A percentile compares a stretch with the other conserved stretches of the same genome.
Evolutionary conservation across 2,329 filamentous ascomycete genomes (phyloP).

Genomic region (Fusarium metavorans): DNA sequence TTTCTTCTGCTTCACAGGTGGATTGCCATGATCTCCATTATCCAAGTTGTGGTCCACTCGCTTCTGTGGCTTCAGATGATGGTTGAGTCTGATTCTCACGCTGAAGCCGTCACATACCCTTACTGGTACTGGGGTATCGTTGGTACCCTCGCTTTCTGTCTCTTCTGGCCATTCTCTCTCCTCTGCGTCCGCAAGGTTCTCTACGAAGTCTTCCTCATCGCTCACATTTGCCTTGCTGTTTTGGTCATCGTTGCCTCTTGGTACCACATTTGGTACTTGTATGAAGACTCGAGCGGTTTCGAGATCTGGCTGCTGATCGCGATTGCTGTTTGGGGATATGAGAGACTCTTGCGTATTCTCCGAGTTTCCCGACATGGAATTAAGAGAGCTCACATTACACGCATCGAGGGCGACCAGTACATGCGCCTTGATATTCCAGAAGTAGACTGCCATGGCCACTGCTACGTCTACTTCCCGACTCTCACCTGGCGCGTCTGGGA

Average conservation of each 20-base stretch:
- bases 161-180: conserved; percentile 49
- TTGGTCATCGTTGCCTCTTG: conserved; percentile 57
- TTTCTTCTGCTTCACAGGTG: conserved; percentile 63
- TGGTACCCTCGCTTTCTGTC: conserved; percentile 49
- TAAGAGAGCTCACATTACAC: conserved; percentile 43
- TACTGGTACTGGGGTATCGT: conserved; percentile 61
- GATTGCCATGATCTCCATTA: conserved; percentile 57
- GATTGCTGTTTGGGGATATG: conserved; percentile 46
- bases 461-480: conserved; percentile 48
- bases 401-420: conserved; percentile 46
- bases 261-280: conserved; percentile 55
- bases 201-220: conserved; percentile 59
- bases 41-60: conserved; percentile 61
- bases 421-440: conserved; percentile 45
- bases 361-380: conserved; percentile 38
- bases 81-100: conserved; percentile 44
- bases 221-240: conserved; percentile 56
- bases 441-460: conserved; percentile 43
- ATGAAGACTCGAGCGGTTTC: conserved; percentile 56
- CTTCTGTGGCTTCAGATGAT: conserved; percentile 54
- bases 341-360: conserved; percentile 42
- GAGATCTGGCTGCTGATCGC: conserved; percentile 49
- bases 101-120: conserved; percentile 36
- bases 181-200: conserved; percentile 52
- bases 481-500: conserved; percentile 49